Base-by-base conservation (phyloP, 306 rosid genomes). In the Cucumis cinereus region DNA sequence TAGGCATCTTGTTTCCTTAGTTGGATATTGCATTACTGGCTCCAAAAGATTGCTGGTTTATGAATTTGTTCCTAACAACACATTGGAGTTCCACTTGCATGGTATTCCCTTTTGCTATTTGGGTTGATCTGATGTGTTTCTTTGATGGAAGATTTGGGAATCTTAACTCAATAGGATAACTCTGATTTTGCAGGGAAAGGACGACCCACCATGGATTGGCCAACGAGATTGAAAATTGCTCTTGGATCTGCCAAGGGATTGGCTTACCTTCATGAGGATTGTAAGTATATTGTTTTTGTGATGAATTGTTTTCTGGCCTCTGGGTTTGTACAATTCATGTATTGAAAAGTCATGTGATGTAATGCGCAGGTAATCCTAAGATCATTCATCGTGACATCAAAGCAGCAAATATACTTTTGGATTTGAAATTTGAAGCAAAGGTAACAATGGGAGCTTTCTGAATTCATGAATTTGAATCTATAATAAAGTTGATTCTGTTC, bases 301-400 rank as follows among this genome's bases (percentile, higher is more conserved):
- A 22, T 24, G 4, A 70, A 38, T 24, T 70, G 6, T 45, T 69
- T 59, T 56, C 19, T 35, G 50, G 71, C 69, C 55, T 56, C 19
- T 35, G 50, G 71, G 50, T 10, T 64, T 64, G 49, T 64, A 10
- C 23, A 64, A n/a, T 62, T 26, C 38, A 62, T 3, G 13, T 35
- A 8, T 62, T 62, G 45, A 62, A 62, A 79, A 47, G 49, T 57
- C 53, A 14, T 73, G 13, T 26, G 67, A 60, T 60, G 67, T 30
- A 15, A 36, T 64, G 71, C 83, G 56, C 85, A 94, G 99, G 99
- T 82, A 95, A 94, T 81, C 99, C 99, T 28, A 94, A 92, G 88
- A 94, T 94, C 78, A 94, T 94, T 77, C 99, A 94, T 67, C 97
- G 99, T 28, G 99, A 94, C 83, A 94, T 94, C 73, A 94, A 94